phyloP scores from a whole-genome alignment of 305 asterid species.

The Withania somnifera region DNA sequence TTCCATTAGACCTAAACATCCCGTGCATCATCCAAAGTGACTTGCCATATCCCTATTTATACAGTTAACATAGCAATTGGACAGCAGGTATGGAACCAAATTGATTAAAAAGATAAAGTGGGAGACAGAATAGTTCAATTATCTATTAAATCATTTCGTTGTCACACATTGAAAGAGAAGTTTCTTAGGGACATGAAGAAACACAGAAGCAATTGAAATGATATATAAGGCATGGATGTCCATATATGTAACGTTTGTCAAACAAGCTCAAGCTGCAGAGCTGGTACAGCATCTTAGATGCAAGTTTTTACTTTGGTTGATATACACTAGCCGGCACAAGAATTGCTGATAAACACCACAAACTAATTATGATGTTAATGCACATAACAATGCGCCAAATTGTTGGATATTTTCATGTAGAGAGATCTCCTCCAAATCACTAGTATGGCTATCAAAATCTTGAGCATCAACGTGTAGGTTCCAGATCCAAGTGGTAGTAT shows the following conservation, averaged over 20 bases:
- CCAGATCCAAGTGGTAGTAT: too few relatives aligned
- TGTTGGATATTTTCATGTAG: not conserved
- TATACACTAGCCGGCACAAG: not conserved
- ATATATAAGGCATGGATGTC: not conserved
- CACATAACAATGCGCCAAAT: not conserved
- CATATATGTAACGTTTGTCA: not conserved
- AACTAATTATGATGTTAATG: not conserved
- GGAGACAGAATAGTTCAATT: not conserved
- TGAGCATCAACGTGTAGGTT: too few relatives aligned
- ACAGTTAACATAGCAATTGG: not conserved
- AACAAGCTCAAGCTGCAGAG: not conserved
- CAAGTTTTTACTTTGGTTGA: not conserved
- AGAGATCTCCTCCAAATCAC: too few relatives aligned
- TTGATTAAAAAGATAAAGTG: not conserved
- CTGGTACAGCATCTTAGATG: not conserved
- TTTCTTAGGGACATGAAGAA: not conserved
- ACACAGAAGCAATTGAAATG: not conserved
- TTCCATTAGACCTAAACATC: constrained; percentile 78
- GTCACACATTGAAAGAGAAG: not conserved
- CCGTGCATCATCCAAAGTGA: constrained; percentile 97
- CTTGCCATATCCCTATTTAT: constrained; percentile 74
- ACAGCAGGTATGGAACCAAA: not conserved
- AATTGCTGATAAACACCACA: not conserved
- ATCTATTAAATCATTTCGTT: not conserved
- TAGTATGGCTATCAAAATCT: too few relatives aligned